phyloP scores from a whole-genome alignment of 1,139 yeast genomes.

The Pichia sp. region DNA sequence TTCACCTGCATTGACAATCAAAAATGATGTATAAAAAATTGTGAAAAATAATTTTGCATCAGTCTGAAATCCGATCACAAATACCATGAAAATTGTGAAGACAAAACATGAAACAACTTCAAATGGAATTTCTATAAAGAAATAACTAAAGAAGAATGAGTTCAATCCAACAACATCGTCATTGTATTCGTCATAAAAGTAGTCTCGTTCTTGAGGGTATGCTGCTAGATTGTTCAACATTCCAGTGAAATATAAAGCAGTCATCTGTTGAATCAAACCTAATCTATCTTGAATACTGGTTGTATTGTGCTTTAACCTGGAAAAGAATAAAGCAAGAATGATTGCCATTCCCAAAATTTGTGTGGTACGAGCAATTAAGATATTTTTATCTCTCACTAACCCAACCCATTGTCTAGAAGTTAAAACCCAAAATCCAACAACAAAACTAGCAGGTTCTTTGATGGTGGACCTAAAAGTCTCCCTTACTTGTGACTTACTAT shows the following conservation, averaged over 20 bases:
- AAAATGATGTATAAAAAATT: constrained; percentile 51
- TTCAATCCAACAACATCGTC: constrained; percentile 68
- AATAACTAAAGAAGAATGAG: constrained; percentile 63
- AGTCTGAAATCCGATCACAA: constrained; percentile 73
- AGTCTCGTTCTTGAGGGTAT: constrained; percentile 71
- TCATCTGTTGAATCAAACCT: constrained; percentile 71
- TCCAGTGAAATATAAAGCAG: constrained; percentile 73
- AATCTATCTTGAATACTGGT: constrained; percentile 63
- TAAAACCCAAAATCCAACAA: constrained; percentile 39
- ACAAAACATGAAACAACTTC: constrained; percentile 59
- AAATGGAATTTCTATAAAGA: constrained; percentile 68
- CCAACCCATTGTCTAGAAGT: constrained; percentile 47
- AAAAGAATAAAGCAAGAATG: constrained; percentile 63
- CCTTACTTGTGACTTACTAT: constrained; percentile 18
- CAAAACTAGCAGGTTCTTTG: constrained; percentile 33
- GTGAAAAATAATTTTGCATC: constrained; percentile 64
- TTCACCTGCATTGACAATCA: constrained; percentile 72
- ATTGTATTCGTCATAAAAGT: constrained; percentile 72
- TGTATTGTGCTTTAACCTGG: constrained; percentile 59
- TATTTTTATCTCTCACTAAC: constrained; percentile 56
- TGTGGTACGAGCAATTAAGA: constrained; percentile 60
- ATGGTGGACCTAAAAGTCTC: constrained; percentile 25
- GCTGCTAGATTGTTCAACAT: constrained; percentile 71
- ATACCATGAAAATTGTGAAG: constrained; percentile 58
- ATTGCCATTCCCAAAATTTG: constrained; percentile 65